Evolutionary conservation across 2,329 filamentous ascomycete species (phyloP), one percentile per base, ranked within the genome.

Genomic region (Penicillium hesseltinei): DNA sequence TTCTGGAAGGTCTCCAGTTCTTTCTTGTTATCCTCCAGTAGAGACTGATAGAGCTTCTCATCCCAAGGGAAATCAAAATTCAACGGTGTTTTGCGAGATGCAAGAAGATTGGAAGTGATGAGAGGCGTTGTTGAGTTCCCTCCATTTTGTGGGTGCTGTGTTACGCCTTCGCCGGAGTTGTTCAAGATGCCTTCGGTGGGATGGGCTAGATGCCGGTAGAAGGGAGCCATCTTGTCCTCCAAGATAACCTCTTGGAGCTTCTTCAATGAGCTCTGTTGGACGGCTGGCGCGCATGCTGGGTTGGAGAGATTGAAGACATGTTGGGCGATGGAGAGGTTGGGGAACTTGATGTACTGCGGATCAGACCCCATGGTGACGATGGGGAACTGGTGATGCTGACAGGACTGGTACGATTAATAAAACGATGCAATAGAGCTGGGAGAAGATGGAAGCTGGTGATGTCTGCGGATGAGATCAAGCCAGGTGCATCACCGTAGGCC

Each of bases 11-110:
- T 83, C 64, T 89, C 88, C 47, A 93, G 79, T 79, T 93, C 89
- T 69, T 84, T 83, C 67, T 91, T 88, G 68, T 94, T 94, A 62
- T 91, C 88, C 62, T 84, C 85, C 74, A 88, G 85, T 64, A 94
- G 78, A 72, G 85, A 83, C 69, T 90, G 84, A 73, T 97, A 97
- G 59, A 96, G 79, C 25, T 84, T 82, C 78, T 97, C 92, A 71
- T 99, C 92, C 94, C 94, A 99, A 0, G 91, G 84, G 56, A 97
- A 81, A 66, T 85, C 87, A 43, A 90, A 82, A 60, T 82, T 85
- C 27, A 83, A 79, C 31, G 84, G 81, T 23, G 85, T 79, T 69
- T 84, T 84, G 76, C 86, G 88, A 69, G 85, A 88, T 56, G 90
- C 89, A 63, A 94, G 82, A 82, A 95, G 86, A 71, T 88, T 89